Conservation (phyloP, 2,329 filamentous ascomycete species). For the Tolypocladium pustulatum region DNA sequence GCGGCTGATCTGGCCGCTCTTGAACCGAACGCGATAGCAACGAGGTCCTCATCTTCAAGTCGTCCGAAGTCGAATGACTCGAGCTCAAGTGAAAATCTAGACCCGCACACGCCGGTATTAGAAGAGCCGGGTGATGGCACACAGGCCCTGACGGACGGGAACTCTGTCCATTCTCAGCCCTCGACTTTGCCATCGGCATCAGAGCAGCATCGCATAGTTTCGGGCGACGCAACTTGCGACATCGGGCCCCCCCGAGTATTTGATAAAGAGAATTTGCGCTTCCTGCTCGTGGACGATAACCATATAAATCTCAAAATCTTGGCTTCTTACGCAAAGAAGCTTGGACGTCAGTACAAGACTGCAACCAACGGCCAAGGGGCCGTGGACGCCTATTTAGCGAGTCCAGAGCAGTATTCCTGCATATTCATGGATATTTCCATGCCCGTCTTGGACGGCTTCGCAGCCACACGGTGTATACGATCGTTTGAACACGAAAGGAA, state of each 20-base stretch:
- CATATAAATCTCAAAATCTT: constrained; percentile 23
- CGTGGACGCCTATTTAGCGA: constrained; percentile 9
- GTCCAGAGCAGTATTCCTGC: constrained; percentile 8
- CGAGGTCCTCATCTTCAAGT: neutral
- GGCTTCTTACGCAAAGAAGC: constrained; percentile 16
- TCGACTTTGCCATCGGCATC: neutral
- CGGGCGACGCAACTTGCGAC: neutral
- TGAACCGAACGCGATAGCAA: neutral
- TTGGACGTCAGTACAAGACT: constrained; percentile 9
- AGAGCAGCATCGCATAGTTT: neutral
- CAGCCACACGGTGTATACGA: constrained; percentile 34
- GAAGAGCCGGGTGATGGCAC: neutral
- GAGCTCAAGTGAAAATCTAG: too few species aligned
- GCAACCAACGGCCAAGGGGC: constrained; percentile 18
- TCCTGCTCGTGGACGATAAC: constrained; percentile 25
- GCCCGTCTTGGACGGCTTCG: constrained; percentile 40
- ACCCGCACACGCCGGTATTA: too few species aligned
- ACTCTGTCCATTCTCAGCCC: neutral
- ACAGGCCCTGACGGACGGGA: neutral
- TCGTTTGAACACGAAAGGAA: constrained; percentile 29
- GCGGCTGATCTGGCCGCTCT: neutral
- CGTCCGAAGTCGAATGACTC: too few species aligned
- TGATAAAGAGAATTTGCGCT: neutral
- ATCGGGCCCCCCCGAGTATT: neutral
- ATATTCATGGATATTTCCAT: constrained; percentile 38